Evolutionary conservation across 192 early-diverging fungal species (phyloP).

Genomic region (Rhizophagus clarus): DNA sequence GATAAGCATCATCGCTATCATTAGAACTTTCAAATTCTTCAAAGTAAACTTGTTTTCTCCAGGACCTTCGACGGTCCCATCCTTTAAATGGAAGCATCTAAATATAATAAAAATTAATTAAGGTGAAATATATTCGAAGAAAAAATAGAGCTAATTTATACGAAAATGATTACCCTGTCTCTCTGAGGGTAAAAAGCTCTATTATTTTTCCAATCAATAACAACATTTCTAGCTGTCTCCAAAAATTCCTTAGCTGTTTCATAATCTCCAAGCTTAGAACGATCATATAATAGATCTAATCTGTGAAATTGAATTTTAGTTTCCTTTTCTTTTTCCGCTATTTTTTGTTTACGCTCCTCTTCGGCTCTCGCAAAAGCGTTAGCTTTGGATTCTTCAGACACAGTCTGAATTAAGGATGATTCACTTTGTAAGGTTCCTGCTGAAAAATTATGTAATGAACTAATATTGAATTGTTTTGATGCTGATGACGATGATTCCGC

Average conservation of each 20-base stretch:
- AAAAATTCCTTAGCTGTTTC: constrained; percentile 33
- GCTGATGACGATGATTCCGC: neutral
- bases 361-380: neutral
- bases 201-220: constrained; percentile 38
- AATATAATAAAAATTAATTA: neutral
- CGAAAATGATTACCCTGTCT: constrained; percentile 35
- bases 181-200: constrained; percentile 38
- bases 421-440: neutral
- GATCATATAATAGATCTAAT: constrained; percentile 19
- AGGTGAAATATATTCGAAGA: neutral
- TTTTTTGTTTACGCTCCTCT: constrained; percentile 9
- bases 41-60: constrained; percentile 15
- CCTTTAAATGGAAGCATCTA: constrained; percentile 28
- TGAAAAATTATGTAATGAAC: neutral
- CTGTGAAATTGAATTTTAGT: constrained; percentile 21
- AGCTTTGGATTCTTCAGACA: neutral
- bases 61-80: neutral
- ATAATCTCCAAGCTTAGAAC: neutral
- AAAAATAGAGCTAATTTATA: neutral
- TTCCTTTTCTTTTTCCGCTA: constrained; percentile 33
- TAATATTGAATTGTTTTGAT: neutral
- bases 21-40: constrained; percentile 31
- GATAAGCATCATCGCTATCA: constrained; percentile 35
- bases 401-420: neutral
- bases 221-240: constrained; percentile 36